Conservation (phyloP, 1,284 basidiomycete species). For the Moniliella sp. region DNA sequence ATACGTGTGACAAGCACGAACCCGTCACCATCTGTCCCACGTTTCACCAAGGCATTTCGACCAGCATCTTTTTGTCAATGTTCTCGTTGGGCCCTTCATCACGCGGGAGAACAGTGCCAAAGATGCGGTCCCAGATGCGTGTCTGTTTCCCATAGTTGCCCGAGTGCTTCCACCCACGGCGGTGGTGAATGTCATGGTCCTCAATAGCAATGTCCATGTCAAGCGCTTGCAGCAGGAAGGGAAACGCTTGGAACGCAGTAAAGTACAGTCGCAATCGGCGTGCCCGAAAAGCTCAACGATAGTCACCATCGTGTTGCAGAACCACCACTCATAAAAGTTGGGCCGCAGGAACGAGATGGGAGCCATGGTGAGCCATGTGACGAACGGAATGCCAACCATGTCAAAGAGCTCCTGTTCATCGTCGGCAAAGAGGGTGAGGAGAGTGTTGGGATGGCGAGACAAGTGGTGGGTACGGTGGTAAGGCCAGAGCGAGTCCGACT, state of each 20-base stretch:
- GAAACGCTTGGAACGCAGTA: background rate
- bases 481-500: background rate
- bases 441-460: background rate
- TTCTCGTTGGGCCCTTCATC: too few species aligned
- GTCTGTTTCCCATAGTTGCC: constrained; percentile 15
- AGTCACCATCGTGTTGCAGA: background rate
- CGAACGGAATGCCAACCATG: background rate
- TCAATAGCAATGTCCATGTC: constrained; percentile 17
- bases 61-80: too few species aligned
- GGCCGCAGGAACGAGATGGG: background rate
- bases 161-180: background rate
- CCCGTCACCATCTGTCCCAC: too few species aligned
- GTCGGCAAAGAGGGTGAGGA: background rate
- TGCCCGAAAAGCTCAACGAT: background rate
- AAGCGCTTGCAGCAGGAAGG: constrained; percentile 6
- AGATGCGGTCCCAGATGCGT: constrained; percentile 23
- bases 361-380: background rate
- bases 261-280: background rate
- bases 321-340: background rate
- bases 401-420: background rate
- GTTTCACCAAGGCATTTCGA: too few species aligned
- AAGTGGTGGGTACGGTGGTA: background rate
- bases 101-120: too few species aligned
- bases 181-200: constrained; percentile 25
- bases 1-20: too few species aligned